Percentiles rank a stretch among this genome's conserved stretches.
Conservation (phyloP, 1,284 basidiomycete genomes). For the Moniliophthora roreri region DNA sequence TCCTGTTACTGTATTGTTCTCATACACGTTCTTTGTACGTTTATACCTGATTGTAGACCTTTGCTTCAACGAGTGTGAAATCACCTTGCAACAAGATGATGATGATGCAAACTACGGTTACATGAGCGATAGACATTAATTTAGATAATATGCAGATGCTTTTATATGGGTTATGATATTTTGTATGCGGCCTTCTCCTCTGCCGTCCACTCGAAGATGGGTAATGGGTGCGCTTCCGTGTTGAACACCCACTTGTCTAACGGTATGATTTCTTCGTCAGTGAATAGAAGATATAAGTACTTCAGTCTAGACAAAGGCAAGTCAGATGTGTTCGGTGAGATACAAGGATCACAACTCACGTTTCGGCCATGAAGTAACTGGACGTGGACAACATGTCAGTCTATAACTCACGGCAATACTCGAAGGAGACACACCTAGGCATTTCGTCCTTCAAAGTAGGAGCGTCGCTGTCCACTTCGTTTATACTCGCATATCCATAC, state of each 20-base stretch:
- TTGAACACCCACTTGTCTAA: constrained; percentile 82
- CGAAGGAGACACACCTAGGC: constrained; percentile 54
- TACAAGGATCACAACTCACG: constrained; percentile 32
- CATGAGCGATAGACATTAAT: too few relatives aligned
- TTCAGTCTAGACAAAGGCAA: constrained; percentile 47
- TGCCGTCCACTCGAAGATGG: constrained; percentile 66
- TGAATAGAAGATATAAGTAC: constrained; percentile 66
- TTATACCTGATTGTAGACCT: too few relatives aligned
- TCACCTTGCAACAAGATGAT: too few relatives aligned
- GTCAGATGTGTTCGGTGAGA: not conserved
- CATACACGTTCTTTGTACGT: too few relatives aligned
- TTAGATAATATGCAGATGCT: too few relatives aligned
- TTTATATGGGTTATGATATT: constrained; percentile 22
- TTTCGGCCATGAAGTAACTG: constrained; percentile 75
- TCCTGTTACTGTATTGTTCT: too few relatives aligned
- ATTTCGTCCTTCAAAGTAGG: constrained; percentile 47
- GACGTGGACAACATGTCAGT: constrained; percentile 1
- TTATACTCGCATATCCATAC: constrained; percentile 59
- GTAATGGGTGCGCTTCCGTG: constrained; percentile 82
- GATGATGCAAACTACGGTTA: too few relatives aligned
- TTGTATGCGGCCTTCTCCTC: constrained; percentile 43
- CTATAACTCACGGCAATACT: not conserved
- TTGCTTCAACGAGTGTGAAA: too few relatives aligned
- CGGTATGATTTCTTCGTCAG: constrained; percentile 57
- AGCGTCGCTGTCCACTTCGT: constrained; percentile 40